These are phyloP conservation scores for Arxiozyma slooffiae DNA, from an alignment of 1,139 yeast species.

Conservation along the genomic window DNA sequence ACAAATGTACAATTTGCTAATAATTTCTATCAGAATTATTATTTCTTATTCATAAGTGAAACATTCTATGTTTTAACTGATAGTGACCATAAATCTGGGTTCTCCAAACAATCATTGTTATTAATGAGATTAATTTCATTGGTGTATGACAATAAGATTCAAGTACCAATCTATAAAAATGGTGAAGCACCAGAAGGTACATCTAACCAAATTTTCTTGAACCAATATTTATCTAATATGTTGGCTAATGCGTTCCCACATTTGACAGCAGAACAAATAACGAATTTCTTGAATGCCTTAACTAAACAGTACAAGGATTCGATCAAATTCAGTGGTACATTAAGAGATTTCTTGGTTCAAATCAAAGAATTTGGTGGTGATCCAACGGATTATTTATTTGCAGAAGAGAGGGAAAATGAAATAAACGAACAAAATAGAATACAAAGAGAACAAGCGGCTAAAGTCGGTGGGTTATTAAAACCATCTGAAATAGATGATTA, in stretches of 20 bases:
- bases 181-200: slow-evolving; percentile 78
- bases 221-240: slow-evolving; percentile 74
- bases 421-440: slow-evolving; percentile 53
- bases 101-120: slow-evolving; percentile 76
- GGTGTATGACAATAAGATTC: slow-evolving; percentile 66
- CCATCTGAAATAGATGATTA: slow-evolving; percentile 92
- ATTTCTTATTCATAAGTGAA: slow-evolving; percentile 82
- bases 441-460: slow-evolving; percentile 73
- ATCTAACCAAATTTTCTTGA: slow-evolving; percentile 65
- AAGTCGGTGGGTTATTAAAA: slow-evolving; percentile 87
- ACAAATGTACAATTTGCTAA: slow-evolving; percentile 49
- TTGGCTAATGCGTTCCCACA: slow-evolving; percentile 84
- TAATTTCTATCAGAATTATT: slow-evolving; percentile 81
- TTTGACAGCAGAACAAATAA: slow-evolving; percentile 71
- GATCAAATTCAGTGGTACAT: slow-evolving; percentile 66
- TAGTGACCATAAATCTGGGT: slow-evolving; percentile 96
- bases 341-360: slow-evolving; percentile 94
- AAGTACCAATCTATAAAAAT: slow-evolving; percentile 67
- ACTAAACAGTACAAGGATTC: slow-evolving; percentile 66
- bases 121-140: slow-evolving; percentile 76
- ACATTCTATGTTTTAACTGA: slow-evolving; percentile 90
- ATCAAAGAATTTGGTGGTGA: slow-evolving; percentile 95
- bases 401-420: slow-evolving; percentile 84
- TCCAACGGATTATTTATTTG: slow-evolving; percentile 80
- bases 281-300: slow-evolving; percentile 70